phyloP scores from a whole-genome alignment of 2,329 filamentous ascomycete species.

The Elsinoe batatas region DNA sequence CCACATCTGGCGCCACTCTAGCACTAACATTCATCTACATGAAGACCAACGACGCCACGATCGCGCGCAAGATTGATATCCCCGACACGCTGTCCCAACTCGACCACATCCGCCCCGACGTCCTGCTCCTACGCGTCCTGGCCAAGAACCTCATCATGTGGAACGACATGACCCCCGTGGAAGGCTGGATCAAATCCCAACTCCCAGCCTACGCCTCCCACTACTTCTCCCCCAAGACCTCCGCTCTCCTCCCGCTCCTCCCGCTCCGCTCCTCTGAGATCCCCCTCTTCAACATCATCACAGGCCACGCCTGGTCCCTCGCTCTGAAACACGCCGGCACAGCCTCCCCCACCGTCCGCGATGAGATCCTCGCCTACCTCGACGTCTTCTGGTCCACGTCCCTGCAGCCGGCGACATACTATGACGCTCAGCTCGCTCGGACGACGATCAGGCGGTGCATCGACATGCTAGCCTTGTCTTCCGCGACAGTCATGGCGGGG shows the following conservation, averaged over 20 bases:
- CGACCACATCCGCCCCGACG: conserved; percentile 88
- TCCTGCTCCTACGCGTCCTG: conserved; percentile 80
- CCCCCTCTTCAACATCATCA: conserved; percentile 84
- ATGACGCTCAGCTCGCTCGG: conserved; percentile 75
- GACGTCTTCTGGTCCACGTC: conserved; percentile 39
- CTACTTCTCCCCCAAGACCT: conserved; percentile 9
- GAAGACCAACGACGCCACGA: conserved; percentile 81
- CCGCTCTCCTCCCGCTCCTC: conserved; percentile 12
- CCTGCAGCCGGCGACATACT: conserved; percentile 36
- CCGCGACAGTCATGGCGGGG: conserved; percentile 87
- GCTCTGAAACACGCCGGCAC: conserved; percentile 39
- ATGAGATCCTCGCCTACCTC: conserved; percentile 73
- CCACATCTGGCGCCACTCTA: conserved; percentile 84
- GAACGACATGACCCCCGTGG: conserved; percentile 58
- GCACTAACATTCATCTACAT: conserved; percentile 89
- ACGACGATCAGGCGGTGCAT: conserved; percentile 85
- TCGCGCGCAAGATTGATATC: conserved; percentile 86
- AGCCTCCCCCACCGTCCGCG: conserved; percentile 56
- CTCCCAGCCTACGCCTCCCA: conserved; percentile 54
- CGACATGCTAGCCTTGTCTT: conserved; percentile 72
- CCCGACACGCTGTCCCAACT: conserved; percentile 86
- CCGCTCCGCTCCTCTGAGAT: conserved; percentile 70
- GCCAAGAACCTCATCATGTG: conserved; percentile 89
- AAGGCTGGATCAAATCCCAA: conserved; percentile 65
- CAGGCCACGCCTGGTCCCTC: conserved; percentile 69